These are phyloP conservation scores for Xylariomycetidae sp. DNA, from an alignment of 2,329 filamentous ascomycete genomes.

Conservation along the genomic window DNA sequence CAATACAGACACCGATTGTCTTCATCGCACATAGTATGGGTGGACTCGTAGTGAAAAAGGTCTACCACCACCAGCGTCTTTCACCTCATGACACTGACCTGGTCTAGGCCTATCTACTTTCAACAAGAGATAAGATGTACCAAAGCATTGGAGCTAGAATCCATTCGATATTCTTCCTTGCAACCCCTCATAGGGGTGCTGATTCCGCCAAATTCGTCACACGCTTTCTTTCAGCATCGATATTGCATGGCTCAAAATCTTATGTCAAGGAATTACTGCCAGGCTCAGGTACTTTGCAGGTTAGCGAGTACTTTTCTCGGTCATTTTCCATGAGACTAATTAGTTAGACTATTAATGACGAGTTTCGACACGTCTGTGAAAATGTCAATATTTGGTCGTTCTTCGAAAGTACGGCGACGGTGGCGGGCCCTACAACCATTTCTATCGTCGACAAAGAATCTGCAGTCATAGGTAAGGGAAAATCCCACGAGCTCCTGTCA, in stretches of 20 bases:
- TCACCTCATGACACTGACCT: no score
- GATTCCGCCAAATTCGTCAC: slow-evolving; percentile 16
- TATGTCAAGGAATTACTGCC: slow-evolving; percentile 22
- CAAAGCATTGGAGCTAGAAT: slow-evolving; percentile 17
- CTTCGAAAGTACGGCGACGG: slow-evolving; percentile 21
- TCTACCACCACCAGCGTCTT: not conserved
- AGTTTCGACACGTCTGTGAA: slow-evolving; percentile 22
- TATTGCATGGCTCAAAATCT: slow-evolving; percentile 14
- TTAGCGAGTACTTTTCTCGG: not conserved
- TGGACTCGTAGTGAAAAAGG: slow-evolving; percentile 18
- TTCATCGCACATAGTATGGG: slow-evolving; percentile 21
- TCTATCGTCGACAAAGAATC: slow-evolving; percentile 25
- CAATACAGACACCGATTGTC: slow-evolving; percentile 13
- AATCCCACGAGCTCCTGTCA: not conserved
- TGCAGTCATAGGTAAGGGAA: slow-evolving; percentile 15
- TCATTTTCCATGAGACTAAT: no score
- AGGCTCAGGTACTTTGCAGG: slow-evolving; percentile 5
- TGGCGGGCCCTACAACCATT: slow-evolving; percentile 5
- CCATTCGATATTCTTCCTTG: slow-evolving; percentile 25
- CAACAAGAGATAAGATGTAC: slow-evolving; percentile 12
- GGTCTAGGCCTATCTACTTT: slow-evolving; percentile 13
- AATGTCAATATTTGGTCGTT: slow-evolving; percentile 23
- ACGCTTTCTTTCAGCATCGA: slow-evolving; percentile 12
- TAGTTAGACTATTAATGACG: slow-evolving; percentile 22
- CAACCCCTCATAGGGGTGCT: slow-evolving; percentile 22